Evolutionary conservation across 495 filamentous ascomycete genomes (phyloP), one percentile per base, ranked within the genome.

Genomic region (Thermochaetoides thermophila): DNA sequence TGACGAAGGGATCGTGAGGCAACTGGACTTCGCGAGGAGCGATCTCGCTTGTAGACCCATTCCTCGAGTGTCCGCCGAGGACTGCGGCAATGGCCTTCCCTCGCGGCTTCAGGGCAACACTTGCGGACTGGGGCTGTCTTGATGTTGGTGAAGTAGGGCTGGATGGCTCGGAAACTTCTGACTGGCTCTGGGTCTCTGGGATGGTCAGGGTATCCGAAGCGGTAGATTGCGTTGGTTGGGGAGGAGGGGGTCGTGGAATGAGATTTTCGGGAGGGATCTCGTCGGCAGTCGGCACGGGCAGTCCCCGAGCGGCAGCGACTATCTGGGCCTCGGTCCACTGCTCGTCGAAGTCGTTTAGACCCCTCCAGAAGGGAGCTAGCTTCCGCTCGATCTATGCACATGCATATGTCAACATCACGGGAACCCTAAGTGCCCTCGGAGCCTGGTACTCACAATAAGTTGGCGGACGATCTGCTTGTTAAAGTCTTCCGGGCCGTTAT

Each of bases 261-360:
- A 76, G 56, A 21, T 83, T 67, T 37, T 86, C 74, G 3, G 71
- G 64, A 3, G 84, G 81, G 11, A 79, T 73, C 49, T 86, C 71
- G 49, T 91, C 86, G 25, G 91, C 71, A 15, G 78, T 62, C 30
- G 89, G 87, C 32, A 96, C 78, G 5, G 81, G 71, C 35, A 92
- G 60, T 11, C 82, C 89, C 50, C 83, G 74, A 17, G 81, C 89
- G 14, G 82, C 87, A 24, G 91, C 86, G 51, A 94, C 78, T 11
- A 97, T 71, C 55, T 97, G 87, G 47, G 81, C 72, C 43, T 97
- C 89, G 3, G 83, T 81, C 89, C 89, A 97, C 33, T 78, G 77
- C 25, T 83, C 76, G 4, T 73, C 74, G 42, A 87, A 78, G 45
- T 97, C 87, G 42, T 92, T 79, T 8, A 97, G 64, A 3, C 91